Evolutionary conservation across 1,139 yeast species (phyloP).

Genomic region (Candida tunisiensis): DNA sequence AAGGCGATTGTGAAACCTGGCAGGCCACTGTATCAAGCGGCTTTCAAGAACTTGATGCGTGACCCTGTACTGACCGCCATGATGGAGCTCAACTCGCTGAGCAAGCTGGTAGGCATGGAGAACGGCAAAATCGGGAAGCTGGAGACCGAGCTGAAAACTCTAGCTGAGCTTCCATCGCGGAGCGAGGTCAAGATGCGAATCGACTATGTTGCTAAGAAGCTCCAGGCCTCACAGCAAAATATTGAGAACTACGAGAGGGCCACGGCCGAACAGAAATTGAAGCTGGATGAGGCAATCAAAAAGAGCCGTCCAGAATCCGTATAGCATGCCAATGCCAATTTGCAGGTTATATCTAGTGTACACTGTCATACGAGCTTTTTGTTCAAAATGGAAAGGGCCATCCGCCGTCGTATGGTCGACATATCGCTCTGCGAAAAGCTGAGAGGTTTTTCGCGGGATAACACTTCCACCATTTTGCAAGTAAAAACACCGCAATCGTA

Average conservation of each 20-base stretch:
- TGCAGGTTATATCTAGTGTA: neutral
- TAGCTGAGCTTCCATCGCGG: constrained; percentile 31
- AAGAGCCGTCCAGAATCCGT: too few species aligned
- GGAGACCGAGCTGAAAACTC: constrained; percentile 55
- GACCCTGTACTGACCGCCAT: constrained; percentile 41
- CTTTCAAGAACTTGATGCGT: constrained; percentile 47
- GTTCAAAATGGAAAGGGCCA: constrained; percentile 36
- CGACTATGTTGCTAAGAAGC: constrained; percentile 47
- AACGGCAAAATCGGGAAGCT: constrained; percentile 41
- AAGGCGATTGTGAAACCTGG: constrained; percentile 55
- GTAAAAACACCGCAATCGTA: constrained; percentile 93
- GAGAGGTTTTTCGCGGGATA: constrained; percentile 32
- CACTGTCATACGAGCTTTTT: neutral
- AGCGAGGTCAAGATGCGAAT: constrained; percentile 41
- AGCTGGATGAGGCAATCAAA: neutral
- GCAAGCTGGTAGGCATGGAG: constrained; percentile 39
- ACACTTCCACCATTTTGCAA: constrained; percentile 55
- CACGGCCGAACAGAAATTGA: constrained; percentile 8
- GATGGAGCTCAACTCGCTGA: constrained; percentile 47
- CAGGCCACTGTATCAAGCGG: constrained; percentile 70
- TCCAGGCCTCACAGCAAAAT: constrained; percentile 25
- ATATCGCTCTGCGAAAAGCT: constrained; percentile 56
- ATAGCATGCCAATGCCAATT: neutral
- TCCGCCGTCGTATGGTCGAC: constrained; percentile 45
- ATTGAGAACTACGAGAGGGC: constrained; percentile 28